phyloP scores from a whole-genome alignment of 257 asterid genomes.

The Plantago ovata region DNA sequence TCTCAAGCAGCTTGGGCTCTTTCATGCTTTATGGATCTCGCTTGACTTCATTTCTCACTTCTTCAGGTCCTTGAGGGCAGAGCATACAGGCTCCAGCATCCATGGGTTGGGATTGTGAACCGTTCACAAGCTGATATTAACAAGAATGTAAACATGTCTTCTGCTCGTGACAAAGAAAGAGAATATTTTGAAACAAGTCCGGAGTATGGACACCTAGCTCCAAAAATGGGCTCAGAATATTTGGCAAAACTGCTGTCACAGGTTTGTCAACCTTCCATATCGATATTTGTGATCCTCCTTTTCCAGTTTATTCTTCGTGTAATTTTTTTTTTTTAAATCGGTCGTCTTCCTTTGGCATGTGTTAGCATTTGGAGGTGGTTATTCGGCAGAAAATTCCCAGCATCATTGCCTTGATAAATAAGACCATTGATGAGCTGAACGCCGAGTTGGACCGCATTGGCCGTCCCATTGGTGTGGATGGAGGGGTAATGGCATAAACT shows the following conservation, averaged over 20 bases:
- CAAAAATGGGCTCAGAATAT: constrained; percentile 94
- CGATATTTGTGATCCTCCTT: constrained; percentile 10
- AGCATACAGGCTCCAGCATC: constrained; percentile 85
- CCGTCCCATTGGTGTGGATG: constrained; percentile 83
- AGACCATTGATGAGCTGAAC: constrained; percentile 88
- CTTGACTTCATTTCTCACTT: constrained; percentile 23
- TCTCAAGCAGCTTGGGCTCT: constrained; percentile 8
- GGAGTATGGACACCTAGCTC: constrained; percentile 86
- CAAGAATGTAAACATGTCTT: constrained; percentile 80
- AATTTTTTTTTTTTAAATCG: constrained; percentile 4
- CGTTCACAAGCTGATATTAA: constrained; percentile 98
- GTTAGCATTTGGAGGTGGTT: constrained; percentile 88
- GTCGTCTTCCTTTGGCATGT: constrained; percentile 23
- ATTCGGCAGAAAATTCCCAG: constrained; percentile 94
- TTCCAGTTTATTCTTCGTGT: constrained; percentile 1
- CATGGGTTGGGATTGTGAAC: constrained; percentile 97
- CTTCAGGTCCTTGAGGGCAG: constrained; percentile 91
- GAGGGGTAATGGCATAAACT: constrained; percentile 68
- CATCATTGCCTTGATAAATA: constrained; percentile 83
- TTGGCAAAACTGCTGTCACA: constrained; percentile 84
- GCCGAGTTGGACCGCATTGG: constrained; percentile 96
- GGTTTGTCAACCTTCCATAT: constrained; percentile 33
- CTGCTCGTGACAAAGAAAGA: constrained; percentile 79
- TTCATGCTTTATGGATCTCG: background rate
- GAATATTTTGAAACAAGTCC: constrained; percentile 95